These are phyloP conservation scores for Phytopythium ostracodes DNA, from an alignment of 352 stramenopile species.

Conservation along the genomic window DNA sequence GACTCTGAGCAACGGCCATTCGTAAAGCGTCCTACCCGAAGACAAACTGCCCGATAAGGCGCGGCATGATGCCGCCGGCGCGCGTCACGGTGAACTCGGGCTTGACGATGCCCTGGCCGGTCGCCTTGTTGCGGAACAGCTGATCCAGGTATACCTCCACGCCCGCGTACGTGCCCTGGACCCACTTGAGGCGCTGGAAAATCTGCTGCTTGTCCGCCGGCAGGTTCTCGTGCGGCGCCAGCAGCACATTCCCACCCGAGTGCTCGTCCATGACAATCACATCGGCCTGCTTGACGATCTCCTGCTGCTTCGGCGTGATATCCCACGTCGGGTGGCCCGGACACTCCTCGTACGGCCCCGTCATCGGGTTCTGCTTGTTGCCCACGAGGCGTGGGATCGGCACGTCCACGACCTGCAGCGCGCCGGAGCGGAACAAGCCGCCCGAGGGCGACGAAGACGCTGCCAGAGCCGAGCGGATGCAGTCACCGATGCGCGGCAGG, in stretches of 20 bases:
- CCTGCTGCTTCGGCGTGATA: slow-evolving; percentile 20
- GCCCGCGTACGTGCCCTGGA: slow-evolving; percentile 38
- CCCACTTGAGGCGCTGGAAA: slow-evolving; percentile 28
- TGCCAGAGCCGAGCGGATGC: slow-evolving; percentile 24
- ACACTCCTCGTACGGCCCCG: slow-evolving; percentile 21
- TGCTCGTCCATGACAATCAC: slow-evolving; percentile 33
- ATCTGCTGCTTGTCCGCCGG: slow-evolving; percentile 25
- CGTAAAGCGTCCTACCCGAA: slow-evolving; percentile 12
- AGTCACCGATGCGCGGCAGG: slow-evolving; percentile 22
- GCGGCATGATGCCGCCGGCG: slow-evolving; percentile 35
- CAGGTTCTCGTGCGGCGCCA: slow-evolving; percentile 27
- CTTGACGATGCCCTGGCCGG: neutral
- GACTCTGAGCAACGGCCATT: neutral
- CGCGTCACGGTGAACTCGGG: slow-evolving; percentile 33
- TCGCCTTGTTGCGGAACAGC: slow-evolving; percentile 5
- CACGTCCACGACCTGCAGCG: slow-evolving; percentile 27
- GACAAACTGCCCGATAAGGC: slow-evolving; percentile 41
- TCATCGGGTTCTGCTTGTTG: slow-evolving; percentile 30
- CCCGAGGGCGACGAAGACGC: slow-evolving; percentile 14
- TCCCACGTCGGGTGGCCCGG: slow-evolving; percentile 21
- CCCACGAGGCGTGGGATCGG: slow-evolving; percentile 25
- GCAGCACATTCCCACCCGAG: slow-evolving; percentile 18
- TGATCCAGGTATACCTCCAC: slow-evolving; percentile 27
- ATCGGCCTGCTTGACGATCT: slow-evolving; percentile 22
- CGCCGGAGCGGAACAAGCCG: slow-evolving; percentile 23